Base-by-base conservation (phyloP, 306 rosid genomes). In the Gillenia trifoliata region DNA sequence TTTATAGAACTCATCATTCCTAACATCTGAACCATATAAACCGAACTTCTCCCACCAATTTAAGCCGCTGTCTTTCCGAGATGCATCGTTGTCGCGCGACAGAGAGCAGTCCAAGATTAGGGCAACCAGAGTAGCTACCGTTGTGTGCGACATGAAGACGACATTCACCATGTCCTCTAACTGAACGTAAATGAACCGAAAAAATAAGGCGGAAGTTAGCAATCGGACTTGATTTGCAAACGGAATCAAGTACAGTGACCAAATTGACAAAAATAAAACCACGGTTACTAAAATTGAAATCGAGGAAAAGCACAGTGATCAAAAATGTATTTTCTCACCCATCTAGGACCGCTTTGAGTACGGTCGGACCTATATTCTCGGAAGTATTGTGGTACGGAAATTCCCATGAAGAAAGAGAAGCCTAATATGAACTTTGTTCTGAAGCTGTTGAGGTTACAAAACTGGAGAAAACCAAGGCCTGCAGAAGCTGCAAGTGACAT, bases 381-480 rank as follows among this genome's bases (percentile, higher is more conserved):
- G 88, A 93, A 91, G 81, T 89, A 91, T 76, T 91, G 97, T 13
- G 98, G 97, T 26, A 93, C 78, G 30, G 96, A 93, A 54, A 91
- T 49, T 45, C 97, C 96, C 55, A 93, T 66, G 85, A 91, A 91
- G 89, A 91, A 89, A 59, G 98, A 89, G 41, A 83, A 80, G 25
- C 94, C 97, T 70, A 93, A 72, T 52, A 93, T 71, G 36, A 93
- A 84, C 63, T 91, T 89, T 28, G 97, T 87, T 85, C 92, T 81
- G 82, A 91, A 91, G 75, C 89, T 91, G 87, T 93, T 91, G 66
- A 93, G 80, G 84, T 91, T 93, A 47, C 96, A 88, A 77, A 91
- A 93, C 36, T 91, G 97, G 72, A 93, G 98, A 78, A 91, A 91
- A 11, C 92, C 86, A 68, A 93, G 90, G 11, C 92, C 94, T 1